These are phyloP conservation scores for Fusarium denticulatum DNA, from an alignment of 2,329 filamentous ascomycete species.

Conservation along the genomic window DNA sequence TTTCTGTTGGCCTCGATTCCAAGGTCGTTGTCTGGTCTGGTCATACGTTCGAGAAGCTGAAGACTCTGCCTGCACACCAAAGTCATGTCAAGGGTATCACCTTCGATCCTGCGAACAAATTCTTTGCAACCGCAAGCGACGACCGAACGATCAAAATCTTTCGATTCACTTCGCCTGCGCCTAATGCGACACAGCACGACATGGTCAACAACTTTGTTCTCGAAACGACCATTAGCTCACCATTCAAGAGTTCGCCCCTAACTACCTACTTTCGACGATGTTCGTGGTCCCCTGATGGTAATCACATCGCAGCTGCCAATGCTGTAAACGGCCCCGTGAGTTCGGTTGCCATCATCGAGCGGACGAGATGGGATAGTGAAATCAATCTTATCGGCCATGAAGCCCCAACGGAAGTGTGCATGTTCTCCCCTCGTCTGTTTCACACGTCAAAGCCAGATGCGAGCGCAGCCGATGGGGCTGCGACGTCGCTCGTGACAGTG, in stretches of 20 bases:
- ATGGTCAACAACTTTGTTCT: conserved; percentile 97
- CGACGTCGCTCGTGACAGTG: conserved; percentile 77
- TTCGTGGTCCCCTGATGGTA: conserved; percentile 97
- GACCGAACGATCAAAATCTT: conserved; percentile 97
- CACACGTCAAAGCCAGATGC: conserved; percentile 73
- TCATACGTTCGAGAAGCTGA: conserved; percentile 96
- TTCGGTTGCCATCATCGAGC: conserved; percentile 94
- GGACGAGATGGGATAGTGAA: conserved; percentile 92
- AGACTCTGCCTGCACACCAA: conserved; percentile 90
- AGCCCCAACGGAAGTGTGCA: conserved; percentile 95
- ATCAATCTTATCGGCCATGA: conserved; percentile 98
- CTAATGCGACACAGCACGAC: conserved; percentile 93
- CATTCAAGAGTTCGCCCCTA: conserved; percentile 90
- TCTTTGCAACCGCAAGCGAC: conserved; percentile 97
- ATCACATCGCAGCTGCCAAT: conserved; percentile 96
- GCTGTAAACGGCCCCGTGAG: conserved; percentile 97
- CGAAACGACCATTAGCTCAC: conserved; percentile 87
- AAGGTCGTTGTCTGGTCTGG: conserved; percentile 99
- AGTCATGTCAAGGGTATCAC: conserved; percentile 99
- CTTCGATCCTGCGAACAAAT: conserved; percentile 98
- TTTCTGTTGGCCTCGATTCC: conserved; percentile 95
- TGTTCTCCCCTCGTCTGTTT: conserved; percentile 94
- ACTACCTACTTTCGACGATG: conserved; percentile 97
- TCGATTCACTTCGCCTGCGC: conserved; percentile 88
- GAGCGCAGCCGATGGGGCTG: conserved; percentile 55